These are phyloP conservation scores for Phytophthora ramorum DNA, from an alignment of 352 stramenopile species.

Conservation along the genomic window DNA sequence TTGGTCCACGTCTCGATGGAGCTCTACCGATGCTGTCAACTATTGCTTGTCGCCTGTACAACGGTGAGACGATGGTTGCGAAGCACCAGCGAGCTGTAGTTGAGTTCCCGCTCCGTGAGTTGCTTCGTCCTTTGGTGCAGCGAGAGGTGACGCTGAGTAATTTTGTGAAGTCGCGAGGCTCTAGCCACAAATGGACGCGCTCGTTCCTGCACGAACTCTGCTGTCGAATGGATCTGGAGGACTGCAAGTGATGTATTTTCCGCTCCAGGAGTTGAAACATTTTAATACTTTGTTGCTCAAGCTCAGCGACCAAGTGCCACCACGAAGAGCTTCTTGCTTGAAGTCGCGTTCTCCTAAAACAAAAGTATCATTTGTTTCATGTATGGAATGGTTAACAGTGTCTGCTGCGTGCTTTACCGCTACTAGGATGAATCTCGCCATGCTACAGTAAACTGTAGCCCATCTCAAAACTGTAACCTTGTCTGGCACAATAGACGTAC, in stretches of 20 bases:
- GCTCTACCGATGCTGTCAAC: not conserved
- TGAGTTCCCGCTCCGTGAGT: constrained; percentile 5
- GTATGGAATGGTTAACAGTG: too few relatives aligned
- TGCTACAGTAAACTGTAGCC: constrained; percentile 45
- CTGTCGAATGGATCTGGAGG: constrained; percentile 36
- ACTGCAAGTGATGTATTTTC: not conserved
- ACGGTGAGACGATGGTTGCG: constrained; percentile 30
- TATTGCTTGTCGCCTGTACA: constrained; percentile 19
- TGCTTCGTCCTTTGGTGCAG: constrained; percentile 8
- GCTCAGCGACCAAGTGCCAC: too few relatives aligned
- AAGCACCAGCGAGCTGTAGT: constrained; percentile 1
- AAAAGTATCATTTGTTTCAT: too few relatives aligned
- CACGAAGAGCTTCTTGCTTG: too few relatives aligned
- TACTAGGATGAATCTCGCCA: constrained; percentile 85
- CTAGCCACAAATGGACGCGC: not conserved
- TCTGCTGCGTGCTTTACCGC: too few relatives aligned
- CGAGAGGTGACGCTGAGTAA: not conserved
- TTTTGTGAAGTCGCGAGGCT: constrained; percentile 14
- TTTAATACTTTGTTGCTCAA: too few relatives aligned
- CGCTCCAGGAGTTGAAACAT: too few relatives aligned
- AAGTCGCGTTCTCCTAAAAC: too few relatives aligned
- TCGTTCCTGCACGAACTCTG: constrained; percentile 42
- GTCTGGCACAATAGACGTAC: not conserved
- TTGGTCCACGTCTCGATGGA: not conserved
- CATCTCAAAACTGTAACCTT: constrained; percentile 14